Conservation (phyloP, 202 grass and related monocot genomes). For the Zizania palustris region DNA sequence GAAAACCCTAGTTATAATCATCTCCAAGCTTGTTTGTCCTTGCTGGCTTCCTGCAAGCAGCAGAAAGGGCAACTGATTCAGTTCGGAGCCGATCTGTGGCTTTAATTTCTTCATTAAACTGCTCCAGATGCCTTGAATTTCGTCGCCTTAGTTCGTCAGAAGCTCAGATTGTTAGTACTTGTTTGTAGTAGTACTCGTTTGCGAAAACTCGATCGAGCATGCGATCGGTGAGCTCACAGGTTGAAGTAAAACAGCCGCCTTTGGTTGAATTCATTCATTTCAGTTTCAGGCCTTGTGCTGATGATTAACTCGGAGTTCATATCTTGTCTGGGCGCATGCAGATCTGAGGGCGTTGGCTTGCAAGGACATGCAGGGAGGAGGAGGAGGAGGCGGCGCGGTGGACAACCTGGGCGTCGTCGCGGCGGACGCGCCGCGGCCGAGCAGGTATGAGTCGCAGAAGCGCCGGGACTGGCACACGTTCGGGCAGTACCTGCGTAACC, state of each 20-base stretch:
- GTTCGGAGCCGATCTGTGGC: background rate
- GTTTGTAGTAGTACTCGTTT: background rate
- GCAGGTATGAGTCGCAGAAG: conserved; percentile 96
- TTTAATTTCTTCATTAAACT: background rate
- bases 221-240: background rate
- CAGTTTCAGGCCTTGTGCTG: conserved; percentile 12
- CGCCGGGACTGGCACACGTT: conserved; percentile 97
- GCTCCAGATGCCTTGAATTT: background rate
- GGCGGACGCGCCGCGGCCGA: conserved; percentile 52
- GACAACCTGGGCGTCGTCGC: conserved; percentile 52
- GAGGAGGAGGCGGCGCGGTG: conserved; percentile 40
- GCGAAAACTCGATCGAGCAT: background rate
- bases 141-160: background rate
- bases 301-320: background rate
- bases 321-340: conserved; percentile 14
- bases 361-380: conserved; percentile 51
- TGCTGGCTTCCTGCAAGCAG: conserved; percentile 2
- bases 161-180: background rate
- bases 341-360: conserved; percentile 33
- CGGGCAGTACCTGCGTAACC: conserved; percentile 95
- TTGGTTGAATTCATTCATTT: no score
- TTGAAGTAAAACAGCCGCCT: no score
- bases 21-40: background rate
- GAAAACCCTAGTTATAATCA: conserved; percentile 44
- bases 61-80: conserved; percentile 1